Evolutionary conservation across 1,139 yeast species (phyloP).

Genomic region (Yamadazyma epiphylla): DNA sequence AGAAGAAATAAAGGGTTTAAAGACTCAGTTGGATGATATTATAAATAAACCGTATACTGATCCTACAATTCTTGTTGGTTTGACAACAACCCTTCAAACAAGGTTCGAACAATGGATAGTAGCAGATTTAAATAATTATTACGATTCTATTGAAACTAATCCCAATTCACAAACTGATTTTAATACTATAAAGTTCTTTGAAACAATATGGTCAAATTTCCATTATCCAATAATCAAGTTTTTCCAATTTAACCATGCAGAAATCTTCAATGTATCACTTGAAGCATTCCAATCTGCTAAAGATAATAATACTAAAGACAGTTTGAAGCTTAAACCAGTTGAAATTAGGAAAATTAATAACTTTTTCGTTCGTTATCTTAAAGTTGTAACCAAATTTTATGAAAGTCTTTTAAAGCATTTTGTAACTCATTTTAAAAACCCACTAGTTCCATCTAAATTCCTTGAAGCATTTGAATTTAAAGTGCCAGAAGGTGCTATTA

Average conservation of each 20-base stretch:
- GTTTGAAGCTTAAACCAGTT: slow-evolving; percentile 35
- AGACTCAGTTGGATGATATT: slow-evolving; percentile 26
- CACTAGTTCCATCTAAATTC: slow-evolving; percentile 27
- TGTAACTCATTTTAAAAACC: slow-evolving; percentile 31
- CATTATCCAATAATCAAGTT: slow-evolving; percentile 63
- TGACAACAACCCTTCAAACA: slow-evolving; percentile 39
- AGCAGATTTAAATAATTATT: slow-evolving; percentile 27
- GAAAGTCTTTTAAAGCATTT: slow-evolving; percentile 32
- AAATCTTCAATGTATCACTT: slow-evolving; percentile 17
- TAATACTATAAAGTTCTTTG: slow-evolving; percentile 35
- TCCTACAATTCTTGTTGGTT: slow-evolving; percentile 43
- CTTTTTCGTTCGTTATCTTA: slow-evolving; percentile 44
- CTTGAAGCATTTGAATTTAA: slow-evolving; percentile 20
- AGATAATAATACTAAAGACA: slow-evolving; percentile 8
- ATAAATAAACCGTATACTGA: slow-evolving; percentile 33
- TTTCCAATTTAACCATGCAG: slow-evolving; percentile 41
- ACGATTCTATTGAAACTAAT: slow-evolving; percentile 10
- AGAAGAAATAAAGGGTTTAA: slow-evolving; percentile 22
- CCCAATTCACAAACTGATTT: slow-evolving; percentile 18
- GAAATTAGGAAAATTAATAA: slow-evolving; percentile 58
- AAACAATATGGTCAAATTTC: slow-evolving; percentile 54
- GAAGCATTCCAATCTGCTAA: slow-evolving; percentile 11
- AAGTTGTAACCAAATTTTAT: slow-evolving; percentile 47
- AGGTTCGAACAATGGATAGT: slow-evolving; percentile 38
- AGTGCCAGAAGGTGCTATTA: slow-evolving; percentile 12